Conservation (phyloP, 345 rosid genomes). For the Eucalyptus microcorys region DNA sequence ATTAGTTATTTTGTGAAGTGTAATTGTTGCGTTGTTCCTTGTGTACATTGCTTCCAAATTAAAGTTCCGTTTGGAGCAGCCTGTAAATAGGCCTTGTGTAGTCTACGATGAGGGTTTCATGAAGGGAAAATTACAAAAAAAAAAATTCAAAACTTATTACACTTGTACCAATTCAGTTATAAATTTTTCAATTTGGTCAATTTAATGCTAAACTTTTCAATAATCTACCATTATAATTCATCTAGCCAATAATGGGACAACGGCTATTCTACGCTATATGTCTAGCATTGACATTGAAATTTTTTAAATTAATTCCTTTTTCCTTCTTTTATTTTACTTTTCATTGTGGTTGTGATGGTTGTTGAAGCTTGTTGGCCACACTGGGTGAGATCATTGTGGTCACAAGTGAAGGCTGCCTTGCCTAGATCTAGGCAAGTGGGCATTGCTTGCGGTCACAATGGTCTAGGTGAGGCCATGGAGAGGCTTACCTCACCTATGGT, state of each 20-base stretch:
- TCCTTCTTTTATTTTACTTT: too few relatives aligned
- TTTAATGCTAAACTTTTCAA: too few relatives aligned
- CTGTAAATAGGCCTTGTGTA: neutral
- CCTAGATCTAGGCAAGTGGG: neutral
- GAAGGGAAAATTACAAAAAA: too few relatives aligned
- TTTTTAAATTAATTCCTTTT: too few relatives aligned
- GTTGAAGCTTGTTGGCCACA: neutral
- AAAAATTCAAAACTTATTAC: too few relatives aligned
- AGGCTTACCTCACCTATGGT: neutral
- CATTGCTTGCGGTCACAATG: too few relatives aligned
- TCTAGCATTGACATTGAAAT: fast-evolving
- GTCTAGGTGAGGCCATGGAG: neutral
- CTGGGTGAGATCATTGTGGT: fast-evolving
- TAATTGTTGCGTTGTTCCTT: neutral
- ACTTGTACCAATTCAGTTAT: too few relatives aligned
- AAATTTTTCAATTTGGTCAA: neutral
- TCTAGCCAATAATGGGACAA: too few relatives aligned
- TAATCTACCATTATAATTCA: too few relatives aligned
- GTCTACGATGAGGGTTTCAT: neutral
- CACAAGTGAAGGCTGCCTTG: neutral
- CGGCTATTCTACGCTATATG: too few relatives aligned
- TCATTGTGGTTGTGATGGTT: too few relatives aligned
- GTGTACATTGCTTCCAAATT: neutral
- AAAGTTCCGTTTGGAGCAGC: neutral
- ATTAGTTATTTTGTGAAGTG: neutral